Conservation (phyloP, 805 yeast genomes). For the Sugiyamaella valdiviana region DNA sequence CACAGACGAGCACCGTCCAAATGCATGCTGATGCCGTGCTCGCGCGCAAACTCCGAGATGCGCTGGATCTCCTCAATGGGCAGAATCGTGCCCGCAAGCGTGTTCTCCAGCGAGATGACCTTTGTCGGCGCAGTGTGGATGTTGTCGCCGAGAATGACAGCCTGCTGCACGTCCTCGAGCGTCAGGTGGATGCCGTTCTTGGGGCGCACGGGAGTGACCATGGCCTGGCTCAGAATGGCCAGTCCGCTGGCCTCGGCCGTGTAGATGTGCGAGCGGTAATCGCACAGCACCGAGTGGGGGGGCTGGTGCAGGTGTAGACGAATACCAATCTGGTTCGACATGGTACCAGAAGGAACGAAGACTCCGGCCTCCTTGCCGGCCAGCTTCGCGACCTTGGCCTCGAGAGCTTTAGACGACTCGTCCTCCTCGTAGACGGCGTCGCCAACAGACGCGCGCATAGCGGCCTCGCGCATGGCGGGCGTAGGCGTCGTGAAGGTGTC, state of each 20-base stretch:
- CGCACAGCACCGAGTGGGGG: conserved; percentile 81
- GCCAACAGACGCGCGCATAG: conserved; percentile 55
- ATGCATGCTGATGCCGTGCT: conserved; percentile 56
- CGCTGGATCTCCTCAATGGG: conserved; percentile 73
- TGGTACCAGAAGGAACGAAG: conserved; percentile 82
- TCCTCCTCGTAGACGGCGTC: conserved; percentile 91
- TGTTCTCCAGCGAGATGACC: conserved; percentile 79
- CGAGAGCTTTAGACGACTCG: conserved; percentile 56
- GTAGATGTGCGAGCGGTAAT: conserved; percentile 77
- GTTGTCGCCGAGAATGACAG: conserved; percentile 69
- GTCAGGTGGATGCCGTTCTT: conserved; percentile 71
- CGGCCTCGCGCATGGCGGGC: conserved; percentile 59
- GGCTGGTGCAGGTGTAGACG: conserved; percentile 74
- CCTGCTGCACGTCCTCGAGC: conserved; percentile 65
- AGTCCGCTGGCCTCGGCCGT: conserved; percentile 87
- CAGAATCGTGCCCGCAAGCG: conserved; percentile 72
- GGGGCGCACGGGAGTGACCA: conserved; percentile 81
- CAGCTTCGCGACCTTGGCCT: conserved; percentile 54
- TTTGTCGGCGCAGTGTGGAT: conserved; percentile 86
- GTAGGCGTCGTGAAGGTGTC: conserved; percentile 94
- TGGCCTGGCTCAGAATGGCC: conserved; percentile 83
- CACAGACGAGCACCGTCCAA: conserved; percentile 95
- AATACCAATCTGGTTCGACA: conserved; percentile 82
- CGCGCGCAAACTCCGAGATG: conserved; percentile 65
- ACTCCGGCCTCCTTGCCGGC: conserved; percentile 78